A percentile compares a stretch with the other conserved stretches of the same genome.
These are phyloP conservation scores for Cyclospora cayetanensis DNA, from an alignment of 169 alveolate species.

Conservation along the genomic window DNA sequence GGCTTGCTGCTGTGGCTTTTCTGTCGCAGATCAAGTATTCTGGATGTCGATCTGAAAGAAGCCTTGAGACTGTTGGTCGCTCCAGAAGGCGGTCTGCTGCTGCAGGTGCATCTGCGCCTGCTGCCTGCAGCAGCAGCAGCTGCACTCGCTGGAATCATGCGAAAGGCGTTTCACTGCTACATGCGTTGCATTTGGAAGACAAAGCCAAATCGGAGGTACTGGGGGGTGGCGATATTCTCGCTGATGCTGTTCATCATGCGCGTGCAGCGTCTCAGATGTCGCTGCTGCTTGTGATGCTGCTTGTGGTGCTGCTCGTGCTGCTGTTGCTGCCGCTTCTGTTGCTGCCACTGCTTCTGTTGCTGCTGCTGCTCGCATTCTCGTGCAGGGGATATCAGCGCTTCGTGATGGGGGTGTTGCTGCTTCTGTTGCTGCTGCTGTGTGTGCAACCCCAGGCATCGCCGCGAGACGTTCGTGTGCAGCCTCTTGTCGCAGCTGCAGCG, in stretches of 20 bases:
- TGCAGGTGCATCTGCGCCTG: background rate
- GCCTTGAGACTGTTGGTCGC: background rate
- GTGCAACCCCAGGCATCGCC: background rate
- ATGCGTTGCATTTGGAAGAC: background rate
- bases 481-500: conserved; percentile 2
- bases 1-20: conserved; percentile 11
- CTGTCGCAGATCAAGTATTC: background rate
- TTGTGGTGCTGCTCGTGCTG: no score
- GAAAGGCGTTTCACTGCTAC: background rate
- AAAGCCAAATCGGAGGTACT: background rate
- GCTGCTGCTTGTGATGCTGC: no score
- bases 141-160: background rate
- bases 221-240: no score
- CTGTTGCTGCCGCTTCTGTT: conserved; percentile 4
- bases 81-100: background rate
- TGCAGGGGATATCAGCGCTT: no score
- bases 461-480: background rate
- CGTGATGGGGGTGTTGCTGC: background rate
- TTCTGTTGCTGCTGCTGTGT: background rate
- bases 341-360: background rate
- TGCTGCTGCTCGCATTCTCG: background rate
- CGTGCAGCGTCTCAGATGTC: no score
- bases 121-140: background rate
- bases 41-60: background rate
- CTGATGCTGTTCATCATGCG: no score